Base-by-base conservation (phyloP, 495 filamentous ascomycete genomes). In the Chaetomium tenue region DNA sequence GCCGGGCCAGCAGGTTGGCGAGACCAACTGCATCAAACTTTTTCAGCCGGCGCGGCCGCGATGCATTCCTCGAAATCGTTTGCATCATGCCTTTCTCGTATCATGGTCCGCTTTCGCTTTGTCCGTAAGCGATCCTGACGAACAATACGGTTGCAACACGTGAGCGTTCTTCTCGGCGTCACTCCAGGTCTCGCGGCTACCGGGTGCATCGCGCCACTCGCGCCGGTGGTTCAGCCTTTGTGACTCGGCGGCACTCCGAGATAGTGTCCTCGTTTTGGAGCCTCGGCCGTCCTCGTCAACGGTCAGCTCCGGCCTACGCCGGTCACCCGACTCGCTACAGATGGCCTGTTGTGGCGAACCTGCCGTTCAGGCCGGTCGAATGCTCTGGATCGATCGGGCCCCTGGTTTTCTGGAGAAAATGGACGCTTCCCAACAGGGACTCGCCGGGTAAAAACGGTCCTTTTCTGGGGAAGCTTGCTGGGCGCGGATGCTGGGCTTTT, bases 401-500 rank as follows among this genome's bases (percentile, higher is more conserved):
- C 25, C 12, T 39, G 5, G 15, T 50, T 11, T 55, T 37, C 25
- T 30, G 61, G 26, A 33, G 22, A 13, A 18, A 28, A 44, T 57
- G 44, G 20, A 13, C 46, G 8, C 8, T 12, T 12, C 2, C 11
- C 18, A 15, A 40, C 66, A 60, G 48, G 68, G 71, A 55, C 11
- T 39, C 25, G 33, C 48, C 66, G 60, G 60, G 66, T 71, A 69
- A 66, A 72, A 72, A 72, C 71, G 71, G 71, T 72, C 71, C 71
- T 71, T 72, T 72, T 71, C 64, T 69, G 66, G 64, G 8, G 46
- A 50, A 23, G 46, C 46, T 50, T 6, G n/a, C 46, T 47, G n/a
- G 44, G 16, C n/a, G 16, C 0, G 44, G n/a, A 3, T 47, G 5
- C 44, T 63, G 59, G 42, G 37, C 22, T 47, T 22, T 33, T 33